Conservation (phyloP, 2,329 filamentous ascomycete genomes). For the Blastomyces emzantsi region DNA sequence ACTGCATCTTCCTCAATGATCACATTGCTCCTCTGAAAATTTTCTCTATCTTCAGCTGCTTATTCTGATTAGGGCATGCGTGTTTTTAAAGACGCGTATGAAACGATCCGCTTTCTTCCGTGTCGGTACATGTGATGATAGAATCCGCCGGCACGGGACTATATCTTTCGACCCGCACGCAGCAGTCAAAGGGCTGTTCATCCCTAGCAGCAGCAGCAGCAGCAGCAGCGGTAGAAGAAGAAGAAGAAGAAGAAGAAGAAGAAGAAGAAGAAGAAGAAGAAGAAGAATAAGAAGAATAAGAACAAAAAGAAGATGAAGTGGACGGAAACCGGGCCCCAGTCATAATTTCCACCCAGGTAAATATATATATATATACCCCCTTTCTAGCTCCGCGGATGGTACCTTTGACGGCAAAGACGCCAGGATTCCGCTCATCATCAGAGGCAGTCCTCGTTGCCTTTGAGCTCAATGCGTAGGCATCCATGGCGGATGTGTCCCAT, state of each 20-base stretch:
- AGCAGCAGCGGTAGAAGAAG: too few relatives aligned
- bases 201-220: neutral
- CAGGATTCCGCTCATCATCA: conserved; percentile 11
- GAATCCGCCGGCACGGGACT: neutral
- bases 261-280: too few relatives aligned
- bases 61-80: conserved; percentile 16
- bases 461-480: conserved; percentile 24
- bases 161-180: conserved; percentile 20
- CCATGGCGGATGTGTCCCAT: conserved; percentile 26
- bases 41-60: conserved; percentile 18
- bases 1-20: conserved; percentile 15
- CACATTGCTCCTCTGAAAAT: conserved; percentile 17
- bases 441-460: conserved; percentile 17
- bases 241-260: too few relatives aligned
- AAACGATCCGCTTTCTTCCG: conserved; percentile 10
- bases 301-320: neutral
- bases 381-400: neutral
- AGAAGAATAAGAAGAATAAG: neutral
- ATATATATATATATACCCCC: too few relatives aligned
- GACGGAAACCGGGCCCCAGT: conserved; percentile 25
- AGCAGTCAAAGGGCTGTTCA: conserved; percentile 15
- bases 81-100: conserved; percentile 15
- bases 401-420: conserved; percentile 1
- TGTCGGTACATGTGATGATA: neutral
- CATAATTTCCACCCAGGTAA: conserved; percentile 25